Base-by-base conservation (phyloP, 1,284 basidiomycete species). In the Trichosporon inkin region DNA sequence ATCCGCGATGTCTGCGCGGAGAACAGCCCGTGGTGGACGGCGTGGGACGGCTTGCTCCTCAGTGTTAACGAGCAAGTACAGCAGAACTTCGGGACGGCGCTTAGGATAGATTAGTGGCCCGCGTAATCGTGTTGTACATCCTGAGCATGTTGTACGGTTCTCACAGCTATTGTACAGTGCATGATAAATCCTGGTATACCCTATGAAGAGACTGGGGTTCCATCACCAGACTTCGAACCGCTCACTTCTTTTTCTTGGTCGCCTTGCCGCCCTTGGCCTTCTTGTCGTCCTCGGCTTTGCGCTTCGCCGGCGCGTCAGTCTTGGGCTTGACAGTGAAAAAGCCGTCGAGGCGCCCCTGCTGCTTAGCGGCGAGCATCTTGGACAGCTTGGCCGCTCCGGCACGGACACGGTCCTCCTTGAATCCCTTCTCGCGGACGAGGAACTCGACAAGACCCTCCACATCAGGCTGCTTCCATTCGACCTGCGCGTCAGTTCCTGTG, bases 371-470 rank as follows among this genome's bases (percentile, higher is more conserved):
- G 52, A 98, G 81, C 75, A 87, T 89, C 71, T 92, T 95, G 52
- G 86, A 80, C 34, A 99, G 83, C 73, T 97, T 97, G 57, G 95
- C 93, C 6, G 91, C 93, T 16, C 94, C 93, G 74, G 90, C 94
- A 24, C 95, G 86, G 2, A 99, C 92, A 51, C 95, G 88, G 32
- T 99, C 95, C 82, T 99, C 95, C 68, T 89, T 95, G 84, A 99
- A 99, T 2, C 96, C 95, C 76, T 98, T 98, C 71, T 98, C 91
- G 44, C 81, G 86, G 19, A 97, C 95, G 24, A 99, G 78, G 80
- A 99, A 99, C 56, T 97, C 85, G 16, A 99, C 88, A 7, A 99
- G 82, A 1, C 92, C 96, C 20, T 98, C 94, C 0, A 93, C 82
- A 66, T 99, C 92, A 3, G 96, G 96, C 63, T 84, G 83, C 64